A percentile compares a stretch with the other conserved stretches of the same genome.
These are phyloP conservation scores for Phytophthora melonis DNA, from an alignment of 352 stramenopile species.

Conservation along the genomic window DNA sequence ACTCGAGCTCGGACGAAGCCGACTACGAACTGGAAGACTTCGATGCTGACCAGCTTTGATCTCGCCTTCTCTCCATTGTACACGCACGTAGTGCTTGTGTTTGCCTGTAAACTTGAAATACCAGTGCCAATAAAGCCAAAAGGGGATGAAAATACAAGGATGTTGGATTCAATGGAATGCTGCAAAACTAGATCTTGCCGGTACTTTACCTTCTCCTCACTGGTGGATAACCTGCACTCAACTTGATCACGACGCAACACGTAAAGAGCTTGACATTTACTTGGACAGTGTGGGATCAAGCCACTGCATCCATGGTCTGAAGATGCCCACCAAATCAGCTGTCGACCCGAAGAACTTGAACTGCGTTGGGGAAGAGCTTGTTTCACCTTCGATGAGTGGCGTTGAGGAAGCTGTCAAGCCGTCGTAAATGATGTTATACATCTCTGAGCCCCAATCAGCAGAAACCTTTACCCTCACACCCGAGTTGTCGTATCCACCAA, in stretches of 20 bases:
- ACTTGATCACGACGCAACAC: not conserved
- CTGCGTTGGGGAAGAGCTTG: not conserved
- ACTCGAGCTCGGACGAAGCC: not conserved
- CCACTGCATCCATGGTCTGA: not conserved
- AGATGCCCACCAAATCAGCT: not conserved
- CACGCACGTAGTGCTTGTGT: not conserved
- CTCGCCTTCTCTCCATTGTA: not conserved
- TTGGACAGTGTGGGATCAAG: not conserved
- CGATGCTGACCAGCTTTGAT: not conserved
- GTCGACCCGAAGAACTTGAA: slow-evolving; percentile 6
- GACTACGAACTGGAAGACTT: not conserved
- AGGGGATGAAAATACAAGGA: not conserved
- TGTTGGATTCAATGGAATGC: not conserved
- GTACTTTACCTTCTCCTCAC: not conserved
- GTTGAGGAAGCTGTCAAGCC: slow-evolving; percentile 4
- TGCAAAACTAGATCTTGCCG: not conserved
- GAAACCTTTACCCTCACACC: slow-evolving; percentile 1
- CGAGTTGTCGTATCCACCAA: slow-evolving; percentile 17
- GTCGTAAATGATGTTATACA: slow-evolving; percentile 18
- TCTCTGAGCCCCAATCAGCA: not conserved
- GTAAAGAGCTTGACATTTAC: not conserved
- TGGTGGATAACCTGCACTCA: not conserved
- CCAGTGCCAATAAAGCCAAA: not conserved
- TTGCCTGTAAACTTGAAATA: not conserved
- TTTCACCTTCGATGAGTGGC: slow-evolving; percentile 3